Base-by-base conservation (phyloP, 192 early-diverging fungal genomes). In the Coemansia sp. region DNA sequence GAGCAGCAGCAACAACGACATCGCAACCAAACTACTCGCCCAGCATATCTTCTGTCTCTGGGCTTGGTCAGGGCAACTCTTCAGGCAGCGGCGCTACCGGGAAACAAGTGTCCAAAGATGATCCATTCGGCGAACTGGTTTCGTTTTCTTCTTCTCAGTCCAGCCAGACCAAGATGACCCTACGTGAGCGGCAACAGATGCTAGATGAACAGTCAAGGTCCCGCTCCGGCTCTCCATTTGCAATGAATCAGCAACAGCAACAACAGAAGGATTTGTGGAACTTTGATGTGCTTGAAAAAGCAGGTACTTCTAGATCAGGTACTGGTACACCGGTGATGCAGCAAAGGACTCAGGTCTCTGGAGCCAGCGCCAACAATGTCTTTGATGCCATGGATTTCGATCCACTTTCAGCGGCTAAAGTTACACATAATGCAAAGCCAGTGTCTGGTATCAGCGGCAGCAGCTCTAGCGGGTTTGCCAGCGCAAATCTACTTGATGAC, bases 51-150 rank as follows among this genome's bases (percentile, higher is more conserved):
- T 52, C 61, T 45, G 42, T 16, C 4, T 45, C 42, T 3, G 42
- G 42, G 42, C 7, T 45, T 4, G 14, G 42, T 12, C 14, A 16
- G 7, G 17, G 17, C 42, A 45, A 0, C 42, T 45, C 42, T 45
- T 8, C 42, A 45, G 42, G 42, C 42, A 45, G 14, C 14, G 42
- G 42, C 17, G 42, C 42, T 45, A 16, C 42, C 3, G 42, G 42
- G 3, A 45, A 12, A 45, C 42, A 45, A 4, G 34, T 34, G 16
- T 36, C 34, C 18, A 81, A 76, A 54, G 78, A 80, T 36, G 77
- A 81, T 25, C 78, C 78, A 1, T 81, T 81, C 66, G 78, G 78
- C 56, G 78, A 81, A 58, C 68, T 81, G 16, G 78, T 81, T 32
- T 81, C 78, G 38, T 81, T 81, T 33, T 57, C 70, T 3, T 59